Conservation (phyloP, 768 basidiomycete genomes). For the Mycena rosella region DNA sequence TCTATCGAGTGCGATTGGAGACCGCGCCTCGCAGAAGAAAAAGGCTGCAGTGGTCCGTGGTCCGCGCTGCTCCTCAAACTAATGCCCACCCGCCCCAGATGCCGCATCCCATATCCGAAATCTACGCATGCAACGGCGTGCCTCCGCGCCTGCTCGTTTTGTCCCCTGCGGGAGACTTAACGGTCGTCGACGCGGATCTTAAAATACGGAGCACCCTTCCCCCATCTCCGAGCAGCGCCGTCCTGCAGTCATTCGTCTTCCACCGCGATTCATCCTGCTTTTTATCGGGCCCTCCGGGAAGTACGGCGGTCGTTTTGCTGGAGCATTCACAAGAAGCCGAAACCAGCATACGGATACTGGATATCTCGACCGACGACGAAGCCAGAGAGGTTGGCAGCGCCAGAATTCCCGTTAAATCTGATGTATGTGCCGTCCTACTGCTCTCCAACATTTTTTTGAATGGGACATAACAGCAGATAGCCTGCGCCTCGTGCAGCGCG, state of each 20-base stretch:
- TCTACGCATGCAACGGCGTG: conserved; percentile 42
- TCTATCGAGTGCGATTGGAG: conserved; percentile 51
- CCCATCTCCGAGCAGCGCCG: conserved; percentile 23
- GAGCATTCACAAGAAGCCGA: conserved; percentile 41
- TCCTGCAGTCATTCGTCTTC: conserved; percentile 47
- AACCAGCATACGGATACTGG: conserved; percentile 46
- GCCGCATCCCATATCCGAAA: conserved; percentile 52
- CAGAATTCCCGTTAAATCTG: conserved; percentile 46
- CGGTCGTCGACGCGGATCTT: conserved; percentile 47
- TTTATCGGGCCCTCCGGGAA: conserved; percentile 37
- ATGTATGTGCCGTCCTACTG: conserved; percentile 42
- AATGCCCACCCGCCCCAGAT: conserved; percentile 51
- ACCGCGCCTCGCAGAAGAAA: conserved; percentile 55
- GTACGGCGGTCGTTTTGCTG: conserved; percentile 43
- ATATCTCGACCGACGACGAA: conserved; percentile 47
- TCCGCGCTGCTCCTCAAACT: conserved; percentile 7
- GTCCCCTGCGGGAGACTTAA: conserved; percentile 48
- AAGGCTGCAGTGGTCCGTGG: conserved; percentile 59
- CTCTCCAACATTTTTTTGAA: conserved; percentile 20
- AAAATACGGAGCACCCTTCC: conserved; percentile 39
- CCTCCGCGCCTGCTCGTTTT: conserved; percentile 44
- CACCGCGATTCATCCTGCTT: conserved; percentile 47
- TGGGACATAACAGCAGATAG: conserved; percentile 49
- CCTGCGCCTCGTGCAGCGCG: conserved; percentile 56
- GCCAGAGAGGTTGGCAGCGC: conserved; percentile 46